Evolutionary conservation across 495 filamentous ascomycete genomes (phyloP).

Genomic region (Annulohypoxylon nitens): DNA sequence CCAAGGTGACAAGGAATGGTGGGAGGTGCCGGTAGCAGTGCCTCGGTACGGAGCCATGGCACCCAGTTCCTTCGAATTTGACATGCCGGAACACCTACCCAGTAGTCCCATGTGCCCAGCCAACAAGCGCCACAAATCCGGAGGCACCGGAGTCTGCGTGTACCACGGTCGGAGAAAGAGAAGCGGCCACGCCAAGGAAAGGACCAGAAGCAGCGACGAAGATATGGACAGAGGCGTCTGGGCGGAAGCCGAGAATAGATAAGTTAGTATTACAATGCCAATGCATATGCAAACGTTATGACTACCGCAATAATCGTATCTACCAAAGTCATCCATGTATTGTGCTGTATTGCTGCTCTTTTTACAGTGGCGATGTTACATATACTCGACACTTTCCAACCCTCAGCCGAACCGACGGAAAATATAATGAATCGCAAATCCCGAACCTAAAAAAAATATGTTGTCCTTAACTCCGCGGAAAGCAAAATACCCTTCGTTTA

Average conservation of each 20-base stretch:
- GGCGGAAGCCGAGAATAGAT: conserved; percentile 14
- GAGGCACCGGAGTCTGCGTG: conserved; percentile 69
- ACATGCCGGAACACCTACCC: conserved; percentile 74
- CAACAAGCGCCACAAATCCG: conserved; percentile 65
- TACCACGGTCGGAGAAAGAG: conserved; percentile 52
- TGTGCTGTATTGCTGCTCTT: not conserved
- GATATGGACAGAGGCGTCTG: not conserved
- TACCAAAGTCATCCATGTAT: not conserved
- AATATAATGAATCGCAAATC: not conserved
- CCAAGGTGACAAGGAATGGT: conserved; percentile 48
- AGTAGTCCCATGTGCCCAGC: conserved; percentile 74
- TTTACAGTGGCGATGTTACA: conserved; percentile 26
- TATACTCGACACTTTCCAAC: not conserved
- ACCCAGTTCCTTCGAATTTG: conserved; percentile 59
- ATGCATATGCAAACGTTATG: not conserved
- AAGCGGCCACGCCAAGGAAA: not conserved
- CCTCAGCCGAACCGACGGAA: not conserved
- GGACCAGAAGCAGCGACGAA: conserved; percentile 9
- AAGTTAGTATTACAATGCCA: not conserved
- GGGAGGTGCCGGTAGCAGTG: conserved; percentile 47
- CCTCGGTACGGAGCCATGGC: conserved; percentile 24
- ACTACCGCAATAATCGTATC: not conserved
- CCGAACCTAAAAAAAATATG: not conserved
- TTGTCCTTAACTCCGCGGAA: conserved; percentile 17
- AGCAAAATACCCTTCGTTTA: conserved; percentile 9